Base-by-base conservation (phyloP, 2,329 filamentous ascomycete genomes). In the Botryotinia globosa region DNA sequence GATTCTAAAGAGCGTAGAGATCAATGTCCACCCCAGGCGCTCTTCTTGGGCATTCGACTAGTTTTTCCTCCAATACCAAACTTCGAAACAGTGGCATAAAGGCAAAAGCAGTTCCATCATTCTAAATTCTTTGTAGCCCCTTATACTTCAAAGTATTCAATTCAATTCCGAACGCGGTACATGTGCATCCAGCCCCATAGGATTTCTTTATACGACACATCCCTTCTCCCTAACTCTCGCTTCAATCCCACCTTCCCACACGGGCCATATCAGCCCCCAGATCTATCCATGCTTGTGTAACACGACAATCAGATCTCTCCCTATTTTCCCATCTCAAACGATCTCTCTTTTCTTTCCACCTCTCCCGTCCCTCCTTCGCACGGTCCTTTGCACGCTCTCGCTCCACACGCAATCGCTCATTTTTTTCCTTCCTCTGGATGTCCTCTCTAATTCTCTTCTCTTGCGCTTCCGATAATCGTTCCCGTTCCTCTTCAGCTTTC, bases 211-310 rank as follows among this genome's bases (percentile, higher is more conserved):
- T 34, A 58, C 22, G 5, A 62, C 25, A 37, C 22, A 20, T 14
- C 5, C 20, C 42, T 6, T 32, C 8, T 44, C 16, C 16, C 16
- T 22, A 6, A 32, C n/a, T 22, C 7, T 44, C 8, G 3, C 6
- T 29, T 48, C 62, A 48, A 45, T 64, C 62, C 29, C 42, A 45
- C 3, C 29, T 64, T 14, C 42, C 42, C 9, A 66, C 14, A 18
- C 64, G 32, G 29, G 45, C 45, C 64, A 66, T 10, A 20, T 66
- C 64, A 37, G 25, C 22, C 10, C 64, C 64, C 32, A 66, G 18
- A 66, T 66, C 64, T 22, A 66, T 39, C 64, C 64, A 66, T 16
- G 45, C 34, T 9, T 66, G 64, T 7, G 64, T 66, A 29, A 66
- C 25, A n/a, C 45, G 16, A 54, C 64, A 66, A 22, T 20, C 8